Conservation (phyloP, 345 rosid species). For the Nephelium lappaceum region DNA sequence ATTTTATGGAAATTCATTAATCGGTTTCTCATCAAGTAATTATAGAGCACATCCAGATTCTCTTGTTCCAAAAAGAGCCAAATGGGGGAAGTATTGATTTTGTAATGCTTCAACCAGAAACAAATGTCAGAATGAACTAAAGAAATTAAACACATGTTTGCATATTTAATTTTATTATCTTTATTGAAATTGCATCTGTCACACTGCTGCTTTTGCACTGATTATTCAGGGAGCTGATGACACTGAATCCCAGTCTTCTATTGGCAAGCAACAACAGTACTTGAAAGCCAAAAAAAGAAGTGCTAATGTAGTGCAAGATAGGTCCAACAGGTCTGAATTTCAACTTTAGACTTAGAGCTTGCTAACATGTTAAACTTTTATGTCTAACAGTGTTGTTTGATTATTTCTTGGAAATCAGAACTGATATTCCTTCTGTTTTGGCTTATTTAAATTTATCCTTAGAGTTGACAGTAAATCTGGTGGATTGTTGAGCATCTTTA, state of each 20-base stretch:
- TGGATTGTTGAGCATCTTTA: constrained; percentile 67
- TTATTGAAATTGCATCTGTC: constrained; percentile 19
- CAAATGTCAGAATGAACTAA: not conserved
- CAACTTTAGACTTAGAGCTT: constrained; percentile 16
- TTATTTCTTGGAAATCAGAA: constrained; percentile 7
- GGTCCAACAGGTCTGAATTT: constrained; percentile 53
- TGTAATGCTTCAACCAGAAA: not conserved
- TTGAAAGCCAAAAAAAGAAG: constrained; percentile 45
- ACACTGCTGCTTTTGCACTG: constrained; percentile 21
- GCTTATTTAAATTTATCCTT: constrained; percentile 19
- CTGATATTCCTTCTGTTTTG: not conserved
- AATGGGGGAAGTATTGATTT: not conserved
- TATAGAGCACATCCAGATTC: not conserved
- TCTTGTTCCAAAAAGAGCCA: not conserved
- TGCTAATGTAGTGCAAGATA: constrained; percentile 35
- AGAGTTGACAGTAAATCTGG: constrained; percentile 46
- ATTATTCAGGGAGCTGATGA: constrained; percentile 66
- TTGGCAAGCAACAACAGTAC: constrained; percentile 44
- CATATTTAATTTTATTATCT: not conserved
- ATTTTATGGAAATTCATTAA: not conserved
- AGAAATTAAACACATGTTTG: not conserved
- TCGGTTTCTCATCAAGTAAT: not conserved
- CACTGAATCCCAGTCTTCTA: constrained; percentile 43
- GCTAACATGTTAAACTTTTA: constrained; percentile 14
- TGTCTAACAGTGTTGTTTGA: constrained; percentile 15